These are phyloP conservation scores for Leccinum variabile DNA, from an alignment of 1,284 basidiomycete genomes.

Conservation along the genomic window DNA sequence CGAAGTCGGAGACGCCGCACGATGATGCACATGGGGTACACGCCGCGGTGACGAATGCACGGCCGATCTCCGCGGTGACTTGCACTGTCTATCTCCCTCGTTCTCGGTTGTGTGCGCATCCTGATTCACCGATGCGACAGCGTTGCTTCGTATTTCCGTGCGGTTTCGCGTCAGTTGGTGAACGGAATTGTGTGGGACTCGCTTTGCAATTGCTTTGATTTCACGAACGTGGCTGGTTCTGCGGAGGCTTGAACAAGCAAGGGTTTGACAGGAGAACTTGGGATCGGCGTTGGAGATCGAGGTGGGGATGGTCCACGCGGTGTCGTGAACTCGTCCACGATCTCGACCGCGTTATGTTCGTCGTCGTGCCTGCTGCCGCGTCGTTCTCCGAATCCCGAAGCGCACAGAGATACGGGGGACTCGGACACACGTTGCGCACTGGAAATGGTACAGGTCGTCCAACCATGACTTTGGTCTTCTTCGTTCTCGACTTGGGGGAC, in stretches of 20 bases:
- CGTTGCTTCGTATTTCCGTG: slow-evolving; percentile 8
- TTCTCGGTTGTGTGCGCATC: slow-evolving; percentile 9
- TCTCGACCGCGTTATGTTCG: slow-evolving; percentile 12
- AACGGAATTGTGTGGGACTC: slow-evolving; percentile 14
- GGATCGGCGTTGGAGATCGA: slow-evolving; percentile 24
- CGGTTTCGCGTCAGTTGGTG: background rate
- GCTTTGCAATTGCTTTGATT: background rate
- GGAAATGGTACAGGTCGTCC: slow-evolving; percentile 26
- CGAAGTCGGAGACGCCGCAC: slow-evolving; percentile 20
- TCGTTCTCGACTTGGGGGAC: slow-evolving; percentile 7
- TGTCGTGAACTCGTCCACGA: slow-evolving; percentile 26
- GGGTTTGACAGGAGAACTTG: slow-evolving; percentile 13
- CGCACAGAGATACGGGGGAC: background rate
- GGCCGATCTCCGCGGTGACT: slow-evolving; percentile 33
- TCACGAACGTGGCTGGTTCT: background rate
- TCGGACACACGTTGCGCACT: slow-evolving; percentile 19
- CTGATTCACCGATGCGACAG: slow-evolving; percentile 4
- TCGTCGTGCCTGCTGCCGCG: background rate
- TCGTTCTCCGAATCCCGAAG: background rate
- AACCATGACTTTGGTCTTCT: background rate
- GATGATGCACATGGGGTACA: background rate
- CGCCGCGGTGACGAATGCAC: slow-evolving; percentile 31
- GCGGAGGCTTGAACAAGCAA: slow-evolving; percentile 1
- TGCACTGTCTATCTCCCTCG: slow-evolving; percentile 15
- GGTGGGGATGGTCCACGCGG: slow-evolving; percentile 23